These are phyloP conservation scores for Chenopodium berlandieri DNA, from an alignment of 148 eudicot species.

Conservation along the genomic window DNA sequence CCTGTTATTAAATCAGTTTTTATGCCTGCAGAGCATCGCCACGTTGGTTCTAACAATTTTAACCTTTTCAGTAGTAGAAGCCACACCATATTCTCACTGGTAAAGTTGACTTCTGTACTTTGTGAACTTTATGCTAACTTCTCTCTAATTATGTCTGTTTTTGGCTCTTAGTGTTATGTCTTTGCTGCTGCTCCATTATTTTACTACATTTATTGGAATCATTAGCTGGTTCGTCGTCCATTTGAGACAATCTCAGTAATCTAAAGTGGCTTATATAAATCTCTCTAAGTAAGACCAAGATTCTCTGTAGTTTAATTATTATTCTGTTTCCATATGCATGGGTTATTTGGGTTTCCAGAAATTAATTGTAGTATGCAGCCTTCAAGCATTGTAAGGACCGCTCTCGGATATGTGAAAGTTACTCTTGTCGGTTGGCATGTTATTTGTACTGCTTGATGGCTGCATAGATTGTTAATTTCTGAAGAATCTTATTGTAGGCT, in stretches of 20 bases:
- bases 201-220: not conserved
- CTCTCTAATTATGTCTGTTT: not conserved
- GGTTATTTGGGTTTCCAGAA: not conserved
- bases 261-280: not conserved
- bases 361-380: not conserved
- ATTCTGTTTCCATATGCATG: not conserved
- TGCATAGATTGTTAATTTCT: not conserved
- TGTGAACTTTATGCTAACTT: not conserved
- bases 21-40: constrained; percentile 83
- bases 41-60: constrained; percentile 96
- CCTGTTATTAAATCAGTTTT: constrained; percentile 8
- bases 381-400: not conserved
- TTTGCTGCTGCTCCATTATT: constrained; percentile 7
- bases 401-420: not conserved
- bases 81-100: constrained; percentile 98
- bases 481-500: not conserved
- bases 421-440: too few relatives aligned
- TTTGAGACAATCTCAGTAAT: not conserved
- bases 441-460: too few relatives aligned
- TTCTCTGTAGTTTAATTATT: not conserved
- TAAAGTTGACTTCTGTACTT: constrained; percentile 25
- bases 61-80: constrained; percentile 97
- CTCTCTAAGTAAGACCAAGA: not conserved
- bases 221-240: not conserved
- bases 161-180: not conserved